A percentile compares a stretch with the other conserved stretches of the same genome.
These are phyloP conservation scores for Kodamaea plutei DNA, from an alignment of 1,139 yeast genomes.

Conservation along the genomic window DNA sequence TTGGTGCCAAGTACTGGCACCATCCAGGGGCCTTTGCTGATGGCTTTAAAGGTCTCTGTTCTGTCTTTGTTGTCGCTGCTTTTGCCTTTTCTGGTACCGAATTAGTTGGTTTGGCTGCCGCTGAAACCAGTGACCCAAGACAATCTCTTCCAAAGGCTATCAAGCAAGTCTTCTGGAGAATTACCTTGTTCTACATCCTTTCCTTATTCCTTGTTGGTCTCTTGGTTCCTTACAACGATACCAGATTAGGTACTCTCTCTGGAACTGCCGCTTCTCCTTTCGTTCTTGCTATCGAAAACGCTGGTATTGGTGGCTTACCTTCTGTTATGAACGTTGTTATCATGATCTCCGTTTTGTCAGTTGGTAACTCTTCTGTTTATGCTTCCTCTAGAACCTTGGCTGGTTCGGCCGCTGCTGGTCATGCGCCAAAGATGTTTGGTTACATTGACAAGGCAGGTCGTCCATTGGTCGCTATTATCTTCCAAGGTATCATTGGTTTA, in stretches of 20 bases:
- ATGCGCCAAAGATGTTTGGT: slow-evolving; percentile 33
- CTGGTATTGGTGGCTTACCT: slow-evolving; percentile 45
- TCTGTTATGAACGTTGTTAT: slow-evolving; percentile 43
- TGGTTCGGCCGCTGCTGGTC: slow-evolving; percentile 39
- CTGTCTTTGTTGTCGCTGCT: slow-evolving; percentile 40
- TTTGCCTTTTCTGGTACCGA: slow-evolving; percentile 46
- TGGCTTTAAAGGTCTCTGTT: slow-evolving; percentile 52
- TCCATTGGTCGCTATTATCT: slow-evolving; percentile 36
- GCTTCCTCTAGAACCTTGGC: slow-evolving; percentile 42
- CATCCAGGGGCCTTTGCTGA: slow-evolving; percentile 63
- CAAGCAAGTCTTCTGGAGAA: slow-evolving; percentile 43
- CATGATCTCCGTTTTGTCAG: slow-evolving; percentile 37
- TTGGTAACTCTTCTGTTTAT: slow-evolving; percentile 44
- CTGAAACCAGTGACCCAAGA: slow-evolving; percentile 37
- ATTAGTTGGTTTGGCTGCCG: slow-evolving; percentile 38
- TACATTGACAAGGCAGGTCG: slow-evolving; percentile 41
- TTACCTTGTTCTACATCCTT: slow-evolving; percentile 37
- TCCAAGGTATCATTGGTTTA: slow-evolving; percentile 34
- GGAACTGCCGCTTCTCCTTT: slow-evolving; percentile 48
- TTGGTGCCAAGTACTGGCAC: slow-evolving; percentile 56
- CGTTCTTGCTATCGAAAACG: slow-evolving; percentile 53
- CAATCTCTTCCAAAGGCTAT: slow-evolving; percentile 39
- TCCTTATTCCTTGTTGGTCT: slow-evolving; percentile 40
- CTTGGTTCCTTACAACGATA: slow-evolving; percentile 29
- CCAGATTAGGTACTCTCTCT: slow-evolving; percentile 15